These are phyloP conservation scores for Metarhizium guizhouense DNA, from an alignment of 2,329 filamentous ascomycete species.

Conservation along the genomic window DNA sequence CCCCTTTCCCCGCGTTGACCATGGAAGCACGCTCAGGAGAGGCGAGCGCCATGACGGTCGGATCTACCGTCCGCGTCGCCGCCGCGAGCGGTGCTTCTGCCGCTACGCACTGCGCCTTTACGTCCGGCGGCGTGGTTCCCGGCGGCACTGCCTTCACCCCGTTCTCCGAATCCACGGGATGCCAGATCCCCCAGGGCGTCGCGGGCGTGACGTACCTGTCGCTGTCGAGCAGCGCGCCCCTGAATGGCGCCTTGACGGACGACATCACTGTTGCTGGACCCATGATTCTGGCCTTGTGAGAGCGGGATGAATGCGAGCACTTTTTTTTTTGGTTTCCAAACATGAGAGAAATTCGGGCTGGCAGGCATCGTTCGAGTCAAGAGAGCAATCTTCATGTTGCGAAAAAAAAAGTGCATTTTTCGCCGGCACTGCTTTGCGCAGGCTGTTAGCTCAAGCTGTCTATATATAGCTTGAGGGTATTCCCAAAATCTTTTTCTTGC, in stretches of 20 bases:
- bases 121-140: constrained; percentile 46
- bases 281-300: constrained; percentile 42
- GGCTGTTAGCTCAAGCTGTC: too few species aligned
- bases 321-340: too few species aligned
- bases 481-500: too few species aligned
- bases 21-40: constrained; percentile 35
- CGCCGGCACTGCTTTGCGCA: too few species aligned
- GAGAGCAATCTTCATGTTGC: too few species aligned
- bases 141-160: constrained; percentile 52
- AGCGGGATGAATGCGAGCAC: too few species aligned
- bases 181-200: constrained; percentile 52
- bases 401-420: too few species aligned
- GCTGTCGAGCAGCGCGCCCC: constrained; percentile 46
- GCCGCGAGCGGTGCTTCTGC: constrained; percentile 32
- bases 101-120: constrained; percentile 58
- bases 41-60: constrained; percentile 26
- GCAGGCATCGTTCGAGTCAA: too few species aligned
- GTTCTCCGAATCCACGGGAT: constrained; percentile 43
- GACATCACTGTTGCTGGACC: constrained; percentile 58
- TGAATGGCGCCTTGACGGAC: constrained; percentile 45
- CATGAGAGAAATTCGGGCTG: too few species aligned
- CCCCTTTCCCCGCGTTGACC: constrained; percentile 49
- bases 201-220: constrained; percentile 59
- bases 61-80: constrained; percentile 29
- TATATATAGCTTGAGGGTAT: too few species aligned